phyloP scores from a whole-genome alignment of 225 moss, liverwort and hornwort species.

The Sphagnum contortum region DNA sequence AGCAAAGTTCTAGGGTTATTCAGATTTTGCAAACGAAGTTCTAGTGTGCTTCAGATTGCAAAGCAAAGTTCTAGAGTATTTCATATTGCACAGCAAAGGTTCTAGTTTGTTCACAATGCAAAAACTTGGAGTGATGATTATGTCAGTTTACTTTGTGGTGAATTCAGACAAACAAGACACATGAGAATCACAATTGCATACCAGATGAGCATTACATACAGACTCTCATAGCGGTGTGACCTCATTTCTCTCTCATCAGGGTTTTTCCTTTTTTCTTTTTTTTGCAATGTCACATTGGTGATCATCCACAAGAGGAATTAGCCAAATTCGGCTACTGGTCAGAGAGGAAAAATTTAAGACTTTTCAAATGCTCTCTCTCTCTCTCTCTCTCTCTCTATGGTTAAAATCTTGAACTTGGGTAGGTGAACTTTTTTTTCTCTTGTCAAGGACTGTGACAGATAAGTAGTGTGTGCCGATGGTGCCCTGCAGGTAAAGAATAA shows the following conservation, averaged over 20 bases:
- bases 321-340: not conserved
- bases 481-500: constrained; percentile 52
- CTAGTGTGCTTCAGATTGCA: too few relatives aligned
- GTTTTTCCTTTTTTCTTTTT: not conserved
- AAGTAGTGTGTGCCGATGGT: not conserved
- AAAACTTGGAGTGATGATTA: too few relatives aligned
- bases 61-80: too few relatives aligned
- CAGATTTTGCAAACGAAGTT: too few relatives aligned
- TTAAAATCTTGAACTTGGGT: too few relatives aligned
- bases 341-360: not conserved
- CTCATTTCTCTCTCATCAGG: not conserved
- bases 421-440: too few relatives aligned
- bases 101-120: too few relatives aligned
- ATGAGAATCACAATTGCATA: constrained; percentile 74
- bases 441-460: not conserved
- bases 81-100: too few relatives aligned
- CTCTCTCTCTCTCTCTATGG: not conserved
- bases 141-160: not conserved
- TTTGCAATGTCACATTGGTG: not conserved
- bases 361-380: not conserved
- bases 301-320: not conserved
- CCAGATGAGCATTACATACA: constrained; percentile 98
- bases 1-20: too few relatives aligned
- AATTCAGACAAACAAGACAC: constrained; percentile 27
- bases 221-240: constrained; percentile 81